phyloP scores from a whole-genome alignment of 2,329 filamentous ascomycete genomes.

The Penicillium aurantiogriseum region DNA sequence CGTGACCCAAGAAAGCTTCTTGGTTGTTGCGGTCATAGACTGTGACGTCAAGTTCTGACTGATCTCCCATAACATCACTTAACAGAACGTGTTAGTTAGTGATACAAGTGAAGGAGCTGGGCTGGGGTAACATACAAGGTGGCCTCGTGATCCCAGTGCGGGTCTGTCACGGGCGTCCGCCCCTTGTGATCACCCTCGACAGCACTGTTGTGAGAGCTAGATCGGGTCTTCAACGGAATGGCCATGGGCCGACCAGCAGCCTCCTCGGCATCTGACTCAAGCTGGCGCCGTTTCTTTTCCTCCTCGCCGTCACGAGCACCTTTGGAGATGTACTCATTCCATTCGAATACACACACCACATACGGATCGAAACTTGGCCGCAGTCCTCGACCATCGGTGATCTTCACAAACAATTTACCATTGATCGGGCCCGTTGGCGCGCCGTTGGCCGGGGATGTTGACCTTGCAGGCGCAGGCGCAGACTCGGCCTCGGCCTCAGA shows the following conservation, averaged over 20 bases:
- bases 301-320: slow-evolving; percentile 66
- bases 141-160: slow-evolving; percentile 93
- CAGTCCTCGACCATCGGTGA: slow-evolving; percentile 79
- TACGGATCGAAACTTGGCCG: slow-evolving; percentile 85
- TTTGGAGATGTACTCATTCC: slow-evolving; percentile 91
- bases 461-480: not conserved
- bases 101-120: not conserved
- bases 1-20: slow-evolving; percentile 88
- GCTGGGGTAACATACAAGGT: slow-evolving; percentile 71
- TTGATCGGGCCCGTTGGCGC: slow-evolving; percentile 70
- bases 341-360: slow-evolving; percentile 93
- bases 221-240: slow-evolving; percentile 94
- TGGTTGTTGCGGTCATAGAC: slow-evolving; percentile 84
- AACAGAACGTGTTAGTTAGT: slow-evolving; percentile 27
- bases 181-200: slow-evolving; percentile 61
- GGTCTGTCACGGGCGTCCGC: slow-evolving; percentile 71
- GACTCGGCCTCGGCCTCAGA: too few species aligned
- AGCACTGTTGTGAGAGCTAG: slow-evolving; percentile 91
- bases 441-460: slow-evolving; percentile 40
- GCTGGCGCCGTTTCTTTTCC: slow-evolving; percentile 59
- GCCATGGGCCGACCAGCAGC: slow-evolving; percentile 79
- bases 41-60: slow-evolving; percentile 87
- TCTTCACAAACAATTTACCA: slow-evolving; percentile 86
- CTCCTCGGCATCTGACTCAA: slow-evolving; percentile 64
- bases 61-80: slow-evolving; percentile 89